Base-by-base conservation (phyloP, 139 green algal genomes). In the Tetradesmus obliquus region DNA sequence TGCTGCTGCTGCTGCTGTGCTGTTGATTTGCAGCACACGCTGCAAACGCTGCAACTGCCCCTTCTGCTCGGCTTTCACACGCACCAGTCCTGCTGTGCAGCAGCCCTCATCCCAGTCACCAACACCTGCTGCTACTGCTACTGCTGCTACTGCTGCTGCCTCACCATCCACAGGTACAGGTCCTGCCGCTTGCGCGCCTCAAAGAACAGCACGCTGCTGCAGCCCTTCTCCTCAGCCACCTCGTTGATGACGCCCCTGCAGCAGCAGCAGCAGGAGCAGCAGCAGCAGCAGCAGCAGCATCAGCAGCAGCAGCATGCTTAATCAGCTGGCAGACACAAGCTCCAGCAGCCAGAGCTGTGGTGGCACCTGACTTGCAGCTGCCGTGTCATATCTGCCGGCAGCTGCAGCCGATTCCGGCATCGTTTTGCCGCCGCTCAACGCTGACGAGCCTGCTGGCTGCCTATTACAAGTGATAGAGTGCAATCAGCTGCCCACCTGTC, bases 171-270 rank as follows among this genome's bases (percentile, higher is more conserved):
- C 57, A 99, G 55, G 94, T 99, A 99, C 62, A 99, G 95, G 94
- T 99, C 98, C 94, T 98, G 96, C 71, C 95, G 93, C 95, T 99
- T 99, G 82, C 98, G 96, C 1, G 95, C 96, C 94, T 99, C 98
- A 94, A 99, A 99, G 92, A 99, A 99, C 84, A 99, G 85, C 19
- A 96, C 97, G 7, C 84, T 96, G 76, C 88, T 97, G 94, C 98
- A 99, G n/a, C 94, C 94, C 94, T 99, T 98, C 90, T 99, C 92
- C 90, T 99, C 98, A 74, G 98, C 98, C 10, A 99, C 96, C 92
- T 99, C 98, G 82, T 99, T 99, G 90, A 99, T 95, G 5, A 98
- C 95, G 8, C 91, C 92, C 15, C 96, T 83, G 55, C 82, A 54
- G 84, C 51, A 12, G 24, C 76, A 45, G 24, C 71, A 24, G 12